Conservation (phyloP, 1,284 basidiomycete genomes). For the Ceratobasidium sp. region DNA sequence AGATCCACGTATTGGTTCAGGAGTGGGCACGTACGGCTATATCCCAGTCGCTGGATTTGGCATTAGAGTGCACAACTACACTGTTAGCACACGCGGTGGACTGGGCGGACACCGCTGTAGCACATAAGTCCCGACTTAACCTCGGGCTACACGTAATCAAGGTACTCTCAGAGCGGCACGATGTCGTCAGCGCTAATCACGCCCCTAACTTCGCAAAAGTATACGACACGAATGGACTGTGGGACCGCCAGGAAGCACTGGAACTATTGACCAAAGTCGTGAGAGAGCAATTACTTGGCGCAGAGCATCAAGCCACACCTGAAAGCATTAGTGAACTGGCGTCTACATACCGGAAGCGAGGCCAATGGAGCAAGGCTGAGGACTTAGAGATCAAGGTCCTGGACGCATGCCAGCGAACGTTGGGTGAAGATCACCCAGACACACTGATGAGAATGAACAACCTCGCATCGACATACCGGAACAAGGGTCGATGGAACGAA, state of each 20-base stretch:
- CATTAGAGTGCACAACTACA: not conserved
- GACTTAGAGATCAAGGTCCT: not conserved
- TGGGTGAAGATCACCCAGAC: not conserved
- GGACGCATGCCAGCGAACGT: not conserved
- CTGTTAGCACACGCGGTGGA: not conserved
- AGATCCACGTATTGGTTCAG: constrained; percentile 3
- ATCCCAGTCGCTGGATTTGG: not conserved
- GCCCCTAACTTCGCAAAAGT: not conserved
- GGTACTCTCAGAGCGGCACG: not conserved
- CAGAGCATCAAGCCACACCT: not conserved
- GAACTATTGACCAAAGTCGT: too few relatives aligned
- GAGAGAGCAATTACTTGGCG: too few relatives aligned
- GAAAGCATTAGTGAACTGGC: not conserved
- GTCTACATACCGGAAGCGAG: not conserved
- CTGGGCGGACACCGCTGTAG: not conserved
- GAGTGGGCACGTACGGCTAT: not conserved
- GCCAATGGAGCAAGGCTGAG: not conserved
- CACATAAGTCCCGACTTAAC: not conserved
- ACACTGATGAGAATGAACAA: not conserved
- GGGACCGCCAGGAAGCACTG: not conserved
- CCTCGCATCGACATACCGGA: too few relatives aligned
- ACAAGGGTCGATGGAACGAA: too few relatives aligned
- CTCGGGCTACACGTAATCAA: not conserved
- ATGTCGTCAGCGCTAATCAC: not conserved
- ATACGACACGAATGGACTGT: not conserved